Evolutionary conservation across 2,329 filamentous ascomycete species (phyloP).

Genomic region (Aspergillus puulaauensis): DNA sequence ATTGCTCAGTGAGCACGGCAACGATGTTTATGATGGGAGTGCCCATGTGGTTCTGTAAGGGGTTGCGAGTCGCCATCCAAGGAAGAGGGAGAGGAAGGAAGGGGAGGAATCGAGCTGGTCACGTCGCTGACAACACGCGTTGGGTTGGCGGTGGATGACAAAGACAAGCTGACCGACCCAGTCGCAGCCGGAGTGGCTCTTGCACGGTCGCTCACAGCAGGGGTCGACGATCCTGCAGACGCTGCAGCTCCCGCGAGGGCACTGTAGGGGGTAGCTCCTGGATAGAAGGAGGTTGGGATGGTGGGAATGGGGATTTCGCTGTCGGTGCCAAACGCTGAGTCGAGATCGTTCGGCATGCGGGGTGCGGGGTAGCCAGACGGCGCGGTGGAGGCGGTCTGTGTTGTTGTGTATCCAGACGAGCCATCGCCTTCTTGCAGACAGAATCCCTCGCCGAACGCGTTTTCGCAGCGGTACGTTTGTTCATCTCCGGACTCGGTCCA

Average conservation of each 20-base stretch:
- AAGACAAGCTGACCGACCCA: neutral
- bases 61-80: neutral
- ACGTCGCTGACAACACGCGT: neutral
- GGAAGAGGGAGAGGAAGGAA: neutral
- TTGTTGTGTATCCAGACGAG: constrained; percentile 21
- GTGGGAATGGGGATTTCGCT: constrained; percentile 22
- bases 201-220: neutral
- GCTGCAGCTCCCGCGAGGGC: constrained; percentile 20
- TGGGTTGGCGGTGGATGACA: neutral
- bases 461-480: constrained; percentile 47
- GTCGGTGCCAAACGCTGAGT: constrained; percentile 24
- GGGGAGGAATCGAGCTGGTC: neutral
- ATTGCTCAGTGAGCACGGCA: neutral
- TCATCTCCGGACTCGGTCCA: constrained; percentile 31
- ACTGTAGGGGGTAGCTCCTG: constrained; percentile 31
- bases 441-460: constrained; percentile 49
- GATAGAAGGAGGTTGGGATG: constrained; percentile 28
- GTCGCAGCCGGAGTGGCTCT: neutral
- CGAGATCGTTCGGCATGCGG: constrained; percentile 26
- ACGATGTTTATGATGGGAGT: neutral
- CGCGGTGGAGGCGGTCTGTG: constrained; percentile 22
- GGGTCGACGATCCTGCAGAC: neutral
- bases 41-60: neutral
- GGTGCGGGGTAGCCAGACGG: constrained; percentile 30
- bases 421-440: constrained; percentile 42